Conservation (phyloP, 176 grass and related monocot genomes). For the Areca catechu region DNA sequence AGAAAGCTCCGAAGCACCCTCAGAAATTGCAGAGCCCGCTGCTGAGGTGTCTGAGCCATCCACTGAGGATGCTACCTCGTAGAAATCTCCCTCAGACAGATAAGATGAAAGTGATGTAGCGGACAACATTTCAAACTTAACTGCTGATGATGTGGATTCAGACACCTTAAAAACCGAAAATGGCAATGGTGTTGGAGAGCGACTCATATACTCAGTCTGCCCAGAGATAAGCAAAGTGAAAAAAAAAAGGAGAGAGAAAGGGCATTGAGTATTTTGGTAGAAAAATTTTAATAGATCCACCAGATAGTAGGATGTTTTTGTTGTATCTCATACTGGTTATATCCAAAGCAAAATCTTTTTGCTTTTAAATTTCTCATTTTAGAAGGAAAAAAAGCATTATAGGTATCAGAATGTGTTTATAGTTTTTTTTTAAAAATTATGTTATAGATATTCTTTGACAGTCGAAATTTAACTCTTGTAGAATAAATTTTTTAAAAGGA, state of each 20-base stretch:
- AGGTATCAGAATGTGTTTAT: background rate
- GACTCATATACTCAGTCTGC: background rate
- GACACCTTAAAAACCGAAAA: conserved; percentile 31
- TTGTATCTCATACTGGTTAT: too few relatives aligned
- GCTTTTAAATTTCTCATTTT: background rate
- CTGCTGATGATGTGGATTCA: conserved; percentile 43
- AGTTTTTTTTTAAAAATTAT: background rate
- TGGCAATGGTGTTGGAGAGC: conserved; percentile 28
- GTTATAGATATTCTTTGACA: conserved; percentile 2
- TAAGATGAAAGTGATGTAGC: conserved; percentile 48
- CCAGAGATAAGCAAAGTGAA: too few relatives aligned
- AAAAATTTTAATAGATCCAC: too few relatives aligned
- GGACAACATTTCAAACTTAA: conserved; percentile 38
- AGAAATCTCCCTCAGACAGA: background rate
- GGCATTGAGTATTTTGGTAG: too few relatives aligned
- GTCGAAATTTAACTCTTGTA: background rate
- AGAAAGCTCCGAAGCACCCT: conserved; percentile 31
- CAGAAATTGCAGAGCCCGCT: conserved; percentile 43
- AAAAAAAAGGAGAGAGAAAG: too few relatives aligned
- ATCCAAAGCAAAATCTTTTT: too few relatives aligned
- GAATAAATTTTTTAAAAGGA: background rate
- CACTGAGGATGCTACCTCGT: too few relatives aligned
- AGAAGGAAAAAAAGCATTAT: background rate
- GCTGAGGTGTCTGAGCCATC: conserved; percentile 40
- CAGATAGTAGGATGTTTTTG: too few relatives aligned